Evolutionary conservation across 805 yeast species (phyloP), one percentile per base, ranked within the genome.

Genomic region (Yamadazyma takamatsuzukensis): DNA sequence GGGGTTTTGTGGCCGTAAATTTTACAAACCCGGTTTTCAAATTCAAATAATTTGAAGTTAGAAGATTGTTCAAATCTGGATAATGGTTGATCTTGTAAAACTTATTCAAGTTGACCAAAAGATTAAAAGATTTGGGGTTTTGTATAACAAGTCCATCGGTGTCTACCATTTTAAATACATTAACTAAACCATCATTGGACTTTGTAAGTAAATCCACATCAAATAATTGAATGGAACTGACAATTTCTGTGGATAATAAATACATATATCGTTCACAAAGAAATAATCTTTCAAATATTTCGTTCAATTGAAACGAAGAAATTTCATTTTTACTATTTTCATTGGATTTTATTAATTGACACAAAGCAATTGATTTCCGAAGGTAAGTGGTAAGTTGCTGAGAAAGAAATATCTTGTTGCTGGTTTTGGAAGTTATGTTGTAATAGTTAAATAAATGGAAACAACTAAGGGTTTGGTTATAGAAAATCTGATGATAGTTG

Each of bases 371-470:
- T n/a, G 60, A 48, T 25, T 37, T 39, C 25, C 53, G 47, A 23
- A 54, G 40, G n/a, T n/a, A n/a, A n/a, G n/a, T n/a, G n/a, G n/a
- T n/a, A n/a, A n/a, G n/a, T n/a, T n/a, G n/a, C n/a, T n/a, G n/a
- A n/a, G 17, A 59, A 42, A 39, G 58, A 42, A 18, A 51, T 34
- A 16, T 59, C 44, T 32, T 56, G 56, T 24, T 59, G 64, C 33
- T 59, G 61, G 25, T 56, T 29, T n/a, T 26, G 16, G 22, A 32
- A 37, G 56, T 53, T 21, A 54, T 37, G 32, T 53, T 56, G 34
- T 53, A 47, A 38, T 59, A 61, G 36, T 53, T 48, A 33, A 52
- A 56, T 36, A 59, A 40, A 35, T 61, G 60, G 4, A 58, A 24
- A 16, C 49, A 48, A 14, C 52, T 34, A 13, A 60, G 31, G 10